phyloP scores from a whole-genome alignment of 768 basidiomycete genomes.

The Termitomyces bulborhizus region DNA sequence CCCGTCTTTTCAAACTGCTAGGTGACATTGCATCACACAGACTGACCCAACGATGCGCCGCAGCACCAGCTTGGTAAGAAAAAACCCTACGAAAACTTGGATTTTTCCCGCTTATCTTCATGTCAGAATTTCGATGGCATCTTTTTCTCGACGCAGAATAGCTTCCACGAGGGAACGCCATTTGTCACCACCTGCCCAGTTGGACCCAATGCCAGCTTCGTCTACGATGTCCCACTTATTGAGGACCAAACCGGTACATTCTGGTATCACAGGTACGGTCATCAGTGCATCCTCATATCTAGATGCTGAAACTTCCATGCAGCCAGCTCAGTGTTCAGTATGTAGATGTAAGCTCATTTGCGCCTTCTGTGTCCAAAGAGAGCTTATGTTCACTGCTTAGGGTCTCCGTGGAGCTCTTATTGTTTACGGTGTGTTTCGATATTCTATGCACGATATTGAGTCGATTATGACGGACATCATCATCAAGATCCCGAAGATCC shows the following conservation, averaged over 20 bases:
- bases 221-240: constrained; percentile 22
- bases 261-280: constrained; percentile 24
- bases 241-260: constrained; percentile 23
- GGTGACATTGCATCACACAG: not conserved
- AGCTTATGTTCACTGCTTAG: constrained; percentile 2
- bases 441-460: not conserved
- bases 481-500: constrained; percentile 11
- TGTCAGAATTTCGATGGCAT: constrained; percentile 18
- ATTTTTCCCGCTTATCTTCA: not conserved
- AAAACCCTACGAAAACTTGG: not conserved
- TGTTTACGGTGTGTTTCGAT: constrained; percentile 17
- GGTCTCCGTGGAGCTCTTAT: constrained; percentile 21
- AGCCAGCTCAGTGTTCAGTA: constrained; percentile 18
- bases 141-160: constrained; percentile 16
- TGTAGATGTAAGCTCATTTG: constrained; percentile 12
- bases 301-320: not conserved
- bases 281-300: not conserved
- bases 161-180: constrained; percentile 20
- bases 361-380: not conserved
- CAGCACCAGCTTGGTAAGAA: constrained; percentile 14
- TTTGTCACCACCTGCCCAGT: constrained; percentile 22
- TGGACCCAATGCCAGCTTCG: constrained; percentile 21
- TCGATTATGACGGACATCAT: not conserved
- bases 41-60: constrained; percentile 18
- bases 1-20: not conserved